Conservation (phyloP, 345 rosid genomes). For the Ricinus communis region DNA sequence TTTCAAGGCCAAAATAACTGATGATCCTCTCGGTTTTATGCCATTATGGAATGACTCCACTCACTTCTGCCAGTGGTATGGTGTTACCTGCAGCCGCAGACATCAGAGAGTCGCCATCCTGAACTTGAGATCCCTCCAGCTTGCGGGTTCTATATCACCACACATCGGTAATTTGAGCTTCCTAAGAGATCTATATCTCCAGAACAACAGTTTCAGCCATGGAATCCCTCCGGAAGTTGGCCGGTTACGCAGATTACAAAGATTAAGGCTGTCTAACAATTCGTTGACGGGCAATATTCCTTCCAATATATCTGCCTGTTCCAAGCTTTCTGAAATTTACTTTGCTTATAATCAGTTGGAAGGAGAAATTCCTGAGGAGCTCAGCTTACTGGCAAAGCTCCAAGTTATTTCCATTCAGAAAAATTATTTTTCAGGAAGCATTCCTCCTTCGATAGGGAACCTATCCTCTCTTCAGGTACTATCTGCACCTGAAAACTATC, state of each 20-base stretch:
- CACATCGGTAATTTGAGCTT: constrained; percentile 6
- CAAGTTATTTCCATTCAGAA: accelerated
- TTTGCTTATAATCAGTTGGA: neutral
- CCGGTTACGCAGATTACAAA: constrained; percentile 6
- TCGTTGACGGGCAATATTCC: neutral
- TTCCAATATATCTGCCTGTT: constrained; percentile 10
- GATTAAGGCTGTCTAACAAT: neutral
- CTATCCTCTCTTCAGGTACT: neutral
- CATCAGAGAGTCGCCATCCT: neutral
- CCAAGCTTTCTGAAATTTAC: neutral
- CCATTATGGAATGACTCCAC: neutral
- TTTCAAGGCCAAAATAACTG: constrained; percentile 1
- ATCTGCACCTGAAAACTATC: neutral
- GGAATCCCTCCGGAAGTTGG: constrained; percentile 19
- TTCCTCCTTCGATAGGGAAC: constrained; percentile 13
- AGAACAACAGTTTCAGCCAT: constrained; percentile 4
- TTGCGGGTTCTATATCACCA: neutral
- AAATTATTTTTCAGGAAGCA: constrained; percentile 18
- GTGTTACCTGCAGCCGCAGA: neutral
- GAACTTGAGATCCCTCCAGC: neutral
- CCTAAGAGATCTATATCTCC: neutral
- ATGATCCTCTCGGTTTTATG: neutral
- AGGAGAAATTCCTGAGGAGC: constrained; percentile 16
- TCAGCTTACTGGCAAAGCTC: constrained; percentile 19
- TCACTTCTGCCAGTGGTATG: constrained; percentile 12